phyloP scores from a whole-genome alignment of 768 basidiomycete species.

The Leccinum broughii region DNA sequence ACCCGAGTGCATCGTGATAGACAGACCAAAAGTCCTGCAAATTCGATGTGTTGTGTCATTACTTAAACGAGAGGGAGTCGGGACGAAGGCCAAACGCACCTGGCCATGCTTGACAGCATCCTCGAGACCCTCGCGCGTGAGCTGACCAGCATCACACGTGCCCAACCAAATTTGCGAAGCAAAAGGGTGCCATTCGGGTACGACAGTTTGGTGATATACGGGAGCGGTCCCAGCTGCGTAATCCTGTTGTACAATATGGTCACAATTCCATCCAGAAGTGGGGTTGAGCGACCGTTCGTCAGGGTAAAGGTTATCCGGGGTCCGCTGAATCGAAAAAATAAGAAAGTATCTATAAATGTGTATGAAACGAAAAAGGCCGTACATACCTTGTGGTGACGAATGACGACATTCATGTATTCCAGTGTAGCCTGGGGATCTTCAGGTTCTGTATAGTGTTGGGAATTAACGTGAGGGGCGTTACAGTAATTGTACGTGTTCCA shows the following conservation, averaged over 20 bases:
- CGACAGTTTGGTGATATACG: constrained; percentile 41
- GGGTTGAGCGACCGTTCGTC: constrained; percentile 43
- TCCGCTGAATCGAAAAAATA: constrained; percentile 34
- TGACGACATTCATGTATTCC: constrained; percentile 43
- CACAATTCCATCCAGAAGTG: constrained; percentile 42
- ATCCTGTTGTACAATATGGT: constrained; percentile 38
- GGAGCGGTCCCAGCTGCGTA: constrained; percentile 38
- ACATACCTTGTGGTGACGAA: constrained; percentile 53
- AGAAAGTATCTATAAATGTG: neutral
- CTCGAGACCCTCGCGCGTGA: constrained; percentile 44
- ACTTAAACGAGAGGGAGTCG: neutral
- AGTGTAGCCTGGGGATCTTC: constrained; percentile 31
- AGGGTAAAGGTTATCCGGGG: constrained; percentile 51
- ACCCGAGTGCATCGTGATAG: constrained; percentile 39
- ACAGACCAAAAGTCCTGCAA: constrained; percentile 49
- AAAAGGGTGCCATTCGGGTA: constrained; percentile 46
- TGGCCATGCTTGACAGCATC: constrained; percentile 46
- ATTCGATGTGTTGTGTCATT: neutral
- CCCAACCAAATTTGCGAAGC: constrained; percentile 46
- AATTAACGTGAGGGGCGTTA: constrained; percentile 49
- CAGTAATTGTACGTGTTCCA: constrained; percentile 59
- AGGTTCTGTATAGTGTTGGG: constrained; percentile 38
- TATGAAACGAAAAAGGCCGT: neutral
- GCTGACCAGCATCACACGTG: constrained; percentile 48
- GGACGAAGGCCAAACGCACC: constrained; percentile 11